A percentile compares a stretch with the other conserved stretches of the same genome.
Conservation (phyloP, 495 filamentous ascomycete genomes). For the Penicillium malachiteum region DNA sequence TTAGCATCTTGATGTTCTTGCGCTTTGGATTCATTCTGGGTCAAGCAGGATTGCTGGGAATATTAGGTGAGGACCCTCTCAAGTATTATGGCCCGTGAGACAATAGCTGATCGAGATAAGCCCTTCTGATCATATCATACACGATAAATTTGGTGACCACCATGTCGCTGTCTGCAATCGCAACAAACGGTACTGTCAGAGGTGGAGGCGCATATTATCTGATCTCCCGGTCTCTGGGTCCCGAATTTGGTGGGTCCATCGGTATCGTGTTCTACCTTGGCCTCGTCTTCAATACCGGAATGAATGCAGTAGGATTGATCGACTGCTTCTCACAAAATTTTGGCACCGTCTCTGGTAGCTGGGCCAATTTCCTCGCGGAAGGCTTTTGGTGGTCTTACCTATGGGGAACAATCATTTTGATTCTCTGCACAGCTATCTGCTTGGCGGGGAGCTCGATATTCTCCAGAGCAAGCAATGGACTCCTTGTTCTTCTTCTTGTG, state of each 20-base stretch:
- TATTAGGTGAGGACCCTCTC: constrained; percentile 57
- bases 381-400: constrained; percentile 78
- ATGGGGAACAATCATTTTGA: constrained; percentile 69
- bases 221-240: constrained; percentile 82
- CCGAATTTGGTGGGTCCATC: constrained; percentile 90
- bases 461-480: constrained; percentile 72
- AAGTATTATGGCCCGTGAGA: background rate
- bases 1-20: constrained; percentile 92
- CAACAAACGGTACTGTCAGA: constrained; percentile 85
- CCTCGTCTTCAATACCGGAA: constrained; percentile 79
- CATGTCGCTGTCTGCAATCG: constrained; percentile 83
- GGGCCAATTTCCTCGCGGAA: constrained; percentile 62
- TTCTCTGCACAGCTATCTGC: constrained; percentile 75
- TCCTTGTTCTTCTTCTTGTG: constrained; percentile 70
- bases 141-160: constrained; percentile 80
- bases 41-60: constrained; percentile 75
- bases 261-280: constrained; percentile 88
- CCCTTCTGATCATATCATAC: constrained; percentile 70
- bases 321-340: constrained; percentile 81
- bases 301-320: constrained; percentile 85
- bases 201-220: constrained; percentile 88
- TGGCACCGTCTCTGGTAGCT: constrained; percentile 57
- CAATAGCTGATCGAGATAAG: constrained; percentile 38
- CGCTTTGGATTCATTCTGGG: constrained; percentile 79
- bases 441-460: constrained; percentile 80